Conservation (phyloP, 2,329 filamentous ascomycete genomes). For the Alternaria metachromatica region DNA sequence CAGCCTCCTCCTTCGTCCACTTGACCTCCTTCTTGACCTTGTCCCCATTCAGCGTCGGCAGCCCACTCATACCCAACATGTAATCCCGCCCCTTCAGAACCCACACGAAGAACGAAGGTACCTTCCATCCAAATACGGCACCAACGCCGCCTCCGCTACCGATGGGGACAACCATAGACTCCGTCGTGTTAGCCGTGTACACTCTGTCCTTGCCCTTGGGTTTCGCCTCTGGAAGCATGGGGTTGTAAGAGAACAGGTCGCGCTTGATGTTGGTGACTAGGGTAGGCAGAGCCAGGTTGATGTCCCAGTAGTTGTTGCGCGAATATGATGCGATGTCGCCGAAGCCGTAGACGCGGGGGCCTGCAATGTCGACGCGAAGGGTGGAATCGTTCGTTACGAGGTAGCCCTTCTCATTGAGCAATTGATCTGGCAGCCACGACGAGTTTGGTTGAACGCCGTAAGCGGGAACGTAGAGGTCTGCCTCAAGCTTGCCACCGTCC, state of each 20-base stretch:
- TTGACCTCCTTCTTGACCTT: constrained; percentile 34
- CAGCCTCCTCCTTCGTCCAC: constrained; percentile 36
- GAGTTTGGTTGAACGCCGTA: constrained; percentile 61
- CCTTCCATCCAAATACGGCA: constrained; percentile 46
- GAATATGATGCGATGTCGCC: constrained; percentile 57
- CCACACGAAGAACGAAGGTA: constrained; percentile 50
- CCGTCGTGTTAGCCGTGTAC: constrained; percentile 29
- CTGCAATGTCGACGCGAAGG: constrained; percentile 55
- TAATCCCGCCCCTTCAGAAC: constrained; percentile 52
- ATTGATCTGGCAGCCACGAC: constrained; percentile 56
- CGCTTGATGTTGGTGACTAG: constrained; percentile 55
- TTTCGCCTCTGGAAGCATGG: constrained; percentile 21
- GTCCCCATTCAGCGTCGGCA: constrained; percentile 18
- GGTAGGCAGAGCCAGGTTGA: constrained; percentile 50
- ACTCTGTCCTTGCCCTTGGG: constrained; percentile 36
- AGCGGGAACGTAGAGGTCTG: constrained; percentile 62
- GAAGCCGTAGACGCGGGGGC: constrained; percentile 55
- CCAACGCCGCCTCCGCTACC: constrained; percentile 45
- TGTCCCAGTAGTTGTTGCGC: constrained; percentile 51
- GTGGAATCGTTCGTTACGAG: constrained; percentile 57
- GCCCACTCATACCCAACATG: constrained; percentile 35
- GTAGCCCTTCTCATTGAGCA: constrained; percentile 56
- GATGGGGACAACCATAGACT: constrained; percentile 42
- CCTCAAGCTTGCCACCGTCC: constrained; percentile 55
- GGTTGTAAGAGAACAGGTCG: constrained; percentile 50